phyloP scores from a whole-genome alignment of 345 rosid species.

The Populus pruinosa region DNA sequence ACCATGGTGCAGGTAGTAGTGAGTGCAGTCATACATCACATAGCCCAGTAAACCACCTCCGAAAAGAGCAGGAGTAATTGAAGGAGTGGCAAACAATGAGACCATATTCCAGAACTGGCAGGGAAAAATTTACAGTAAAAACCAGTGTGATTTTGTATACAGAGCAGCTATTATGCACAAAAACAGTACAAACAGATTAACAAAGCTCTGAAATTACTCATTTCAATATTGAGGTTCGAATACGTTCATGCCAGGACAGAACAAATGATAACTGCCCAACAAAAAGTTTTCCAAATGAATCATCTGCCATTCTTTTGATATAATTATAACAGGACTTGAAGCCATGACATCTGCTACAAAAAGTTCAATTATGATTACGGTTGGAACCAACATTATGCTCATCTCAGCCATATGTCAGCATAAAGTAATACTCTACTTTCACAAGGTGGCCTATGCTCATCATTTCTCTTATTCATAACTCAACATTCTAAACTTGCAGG shows the following conservation, averaged over 20 bases:
- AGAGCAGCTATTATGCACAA: background rate
- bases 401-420: background rate
- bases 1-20: constrained; percentile 92
- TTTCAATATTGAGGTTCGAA: background rate
- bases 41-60: constrained; percentile 91
- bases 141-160: background rate
- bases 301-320: background rate
- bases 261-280: background rate
- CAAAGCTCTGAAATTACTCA: background rate
- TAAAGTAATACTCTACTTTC: background rate
- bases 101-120: constrained; percentile 74
- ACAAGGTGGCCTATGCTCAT: background rate
- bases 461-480: background rate
- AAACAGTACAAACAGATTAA: background rate
- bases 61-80: constrained; percentile 74
- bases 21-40: constrained; percentile 84
- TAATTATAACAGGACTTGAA: background rate
- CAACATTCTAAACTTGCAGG: background rate
- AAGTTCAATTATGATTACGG: too few species aligned
- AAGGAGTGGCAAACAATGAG: constrained; percentile 53
- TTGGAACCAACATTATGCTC: background rate
- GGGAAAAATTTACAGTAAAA: background rate
- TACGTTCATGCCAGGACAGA: background rate
- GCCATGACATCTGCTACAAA: background rate
- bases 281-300: background rate